These are phyloP conservation scores for Zea luxurians DNA, from an alignment of 176 grass and related monocot genomes.

Conservation along the genomic window DNA sequence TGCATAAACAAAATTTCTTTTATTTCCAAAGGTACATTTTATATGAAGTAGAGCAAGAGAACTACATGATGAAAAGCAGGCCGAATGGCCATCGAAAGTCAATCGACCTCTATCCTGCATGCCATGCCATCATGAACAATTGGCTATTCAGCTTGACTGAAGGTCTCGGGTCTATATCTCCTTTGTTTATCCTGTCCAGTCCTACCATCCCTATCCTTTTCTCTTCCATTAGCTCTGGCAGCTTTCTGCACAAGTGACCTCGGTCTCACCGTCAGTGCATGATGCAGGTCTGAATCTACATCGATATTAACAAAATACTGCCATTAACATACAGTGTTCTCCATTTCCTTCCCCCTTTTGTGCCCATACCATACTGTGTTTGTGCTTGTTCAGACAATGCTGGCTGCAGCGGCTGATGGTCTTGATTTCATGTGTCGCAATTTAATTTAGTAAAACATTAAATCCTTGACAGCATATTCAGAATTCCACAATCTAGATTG, in stretches of 20 bases:
- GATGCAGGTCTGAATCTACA: background rate
- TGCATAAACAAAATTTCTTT: background rate
- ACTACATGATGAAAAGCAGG: background rate
- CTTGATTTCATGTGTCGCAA: background rate
- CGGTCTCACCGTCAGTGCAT: background rate
- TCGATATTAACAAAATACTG: background rate
- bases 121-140: background rate
- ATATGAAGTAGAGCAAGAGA: background rate
- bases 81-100: background rate
- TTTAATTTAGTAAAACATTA: background rate
- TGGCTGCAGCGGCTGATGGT: background rate
- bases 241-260: background rate
- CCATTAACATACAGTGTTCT: background rate
- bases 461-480: background rate
- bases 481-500: background rate
- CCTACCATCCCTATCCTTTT: background rate
- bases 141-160: background rate
- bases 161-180: background rate
- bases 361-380: background rate
- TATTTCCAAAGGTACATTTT: background rate
- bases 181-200: constrained; percentile 2
- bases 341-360: background rate
- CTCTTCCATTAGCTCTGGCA: background rate
- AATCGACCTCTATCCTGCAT: background rate
- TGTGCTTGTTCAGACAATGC: background rate